phyloP scores from a whole-genome alignment of 2,329 filamentous ascomycete genomes.

The Paraphaeosphaeria sporulosa region DNA sequence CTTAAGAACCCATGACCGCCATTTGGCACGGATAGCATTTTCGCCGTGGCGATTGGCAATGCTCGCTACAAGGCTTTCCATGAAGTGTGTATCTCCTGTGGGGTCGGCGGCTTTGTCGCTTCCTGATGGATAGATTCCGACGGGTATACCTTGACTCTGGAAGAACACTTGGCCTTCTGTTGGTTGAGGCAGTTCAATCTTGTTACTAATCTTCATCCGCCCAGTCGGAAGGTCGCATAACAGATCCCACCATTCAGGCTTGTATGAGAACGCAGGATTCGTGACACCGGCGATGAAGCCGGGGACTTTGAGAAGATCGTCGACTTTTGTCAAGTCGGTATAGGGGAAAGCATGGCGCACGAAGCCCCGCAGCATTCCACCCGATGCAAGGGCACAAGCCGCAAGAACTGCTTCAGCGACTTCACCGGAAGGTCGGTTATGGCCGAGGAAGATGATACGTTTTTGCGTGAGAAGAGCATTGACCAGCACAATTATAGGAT shows the following conservation, averaged over 20 bases:
- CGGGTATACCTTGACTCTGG: slow-evolving; percentile 68
- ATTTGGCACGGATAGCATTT: slow-evolving; percentile 87
- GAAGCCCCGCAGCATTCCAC: slow-evolving; percentile 90
- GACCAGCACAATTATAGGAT: slow-evolving; percentile 92
- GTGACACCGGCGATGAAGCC: slow-evolving; percentile 98
- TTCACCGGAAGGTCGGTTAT: slow-evolving; percentile 93
- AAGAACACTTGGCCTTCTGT: slow-evolving; percentile 90
- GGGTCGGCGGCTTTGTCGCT: slow-evolving; percentile 63
- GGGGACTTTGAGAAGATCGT: slow-evolving; percentile 92
- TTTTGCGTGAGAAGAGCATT: slow-evolving; percentile 97
- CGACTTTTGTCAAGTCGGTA: slow-evolving; percentile 96
- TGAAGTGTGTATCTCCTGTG: slow-evolving; percentile 88
- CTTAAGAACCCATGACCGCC: slow-evolving; percentile 92
- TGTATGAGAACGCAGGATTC: slow-evolving; percentile 93
- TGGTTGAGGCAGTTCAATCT: slow-evolving; percentile 79
- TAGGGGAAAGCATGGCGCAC: slow-evolving; percentile 97
- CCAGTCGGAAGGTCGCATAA: slow-evolving; percentile 92
- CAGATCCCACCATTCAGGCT: slow-evolving; percentile 98
- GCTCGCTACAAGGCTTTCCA: slow-evolving; percentile 82
- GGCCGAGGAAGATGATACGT: slow-evolving; percentile 91
- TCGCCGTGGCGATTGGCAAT: slow-evolving; percentile 86
- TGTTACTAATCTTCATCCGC: slow-evolving; percentile 91
- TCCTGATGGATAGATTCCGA: slow-evolving; percentile 30
- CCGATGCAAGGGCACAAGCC: slow-evolving; percentile 92
- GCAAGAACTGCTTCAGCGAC: slow-evolving; percentile 97